Base-by-base conservation (phyloP, 208 protist species). In the Crithidia mellificae region DNA sequence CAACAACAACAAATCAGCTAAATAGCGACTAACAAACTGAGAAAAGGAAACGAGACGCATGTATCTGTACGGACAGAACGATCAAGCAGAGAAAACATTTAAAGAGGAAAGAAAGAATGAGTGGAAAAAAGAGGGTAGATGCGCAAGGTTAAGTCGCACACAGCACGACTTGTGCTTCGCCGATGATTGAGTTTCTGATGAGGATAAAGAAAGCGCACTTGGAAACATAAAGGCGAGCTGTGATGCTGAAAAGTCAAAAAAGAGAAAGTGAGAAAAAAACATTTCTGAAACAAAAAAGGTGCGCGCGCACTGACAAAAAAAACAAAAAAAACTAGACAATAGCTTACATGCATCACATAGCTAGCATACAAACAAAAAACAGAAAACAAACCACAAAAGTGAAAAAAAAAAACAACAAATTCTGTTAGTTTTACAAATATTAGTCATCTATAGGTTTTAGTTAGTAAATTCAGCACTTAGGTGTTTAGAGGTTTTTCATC, bases 281-380 rank as follows among this genome's bases (percentile, higher is more conserved):
- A 15, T 47, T 47, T 47, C 41, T 55, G 15, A 55, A 55, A 19
- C 15, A 55, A 15, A 36, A 19, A 38, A 8, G 15, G n/a, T n/a
- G n/a, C n/a, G n/a, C n/a, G n/a, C n/a, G n/a, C n/a, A n/a, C n/a
- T n/a, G n/a, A n/a, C n/a, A n/a, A n/a, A n/a, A n/a, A 56, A 57
- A 64, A 76, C 50, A 30, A 53, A 63, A 56, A 39, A 39, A 62
- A 53, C 55, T 25, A 55, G 19, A 38, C 11, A 8, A 38, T 32
- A 38, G 5, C 34, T 11, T 38, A 38, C 34, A 38, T 38, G 34
- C 34, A 38, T 11, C 34, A 38, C 34, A 38, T n/a, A n/a, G n/a
- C n/a, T 32, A 38, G 5, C 34, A 5, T 38, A 38, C 34, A 38
- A 12, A 11, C 34, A 38, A 5, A 5, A 38, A 5, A 38, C 34